Evolutionary conservation across 1,284 basidiomycete species (phyloP), one percentile per base, ranked within the genome.

Genomic region (Ustilago crameri): DNA sequence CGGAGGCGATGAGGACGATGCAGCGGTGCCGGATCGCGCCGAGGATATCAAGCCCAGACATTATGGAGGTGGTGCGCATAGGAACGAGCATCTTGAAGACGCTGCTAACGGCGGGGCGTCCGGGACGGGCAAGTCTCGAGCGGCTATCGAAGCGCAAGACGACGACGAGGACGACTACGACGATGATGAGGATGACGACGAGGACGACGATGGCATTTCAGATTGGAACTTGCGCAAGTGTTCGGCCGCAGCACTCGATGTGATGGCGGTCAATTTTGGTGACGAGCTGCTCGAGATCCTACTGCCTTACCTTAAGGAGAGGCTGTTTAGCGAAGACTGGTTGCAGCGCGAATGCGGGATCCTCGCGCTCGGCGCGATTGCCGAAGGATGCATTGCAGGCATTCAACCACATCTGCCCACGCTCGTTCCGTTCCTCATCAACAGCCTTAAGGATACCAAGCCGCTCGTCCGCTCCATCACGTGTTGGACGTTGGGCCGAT

Each of bases 201-300:
- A 95, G 75, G 93, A 94, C 9, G 95, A 98, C 70, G 95, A 98
- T 80, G 92, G 92, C 86, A 90, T 92, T n/a, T 95, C 93, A 9
- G 94, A 98, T 84, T 99, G 96, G 96, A 98, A 98, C 85, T 86
- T 98, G 69, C 88, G 96, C 73, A 99, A 99, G 85, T 99, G 96
- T 83, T 93, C 93, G 2, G 96, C 96, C 0, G 96, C 96, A 0
- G 96, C 96, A 2, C 87, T 99, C 60, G 96, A 99, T 84, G 95
- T 99, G 18, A 89, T 98, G 71, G 94, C 95, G 1, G 93, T 98
- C 26, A 89, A 92, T 51, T 98, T 97, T 79, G 90, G 90, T 46
- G 88, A 88, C 26, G 93, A 95, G 60, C 86, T 98, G 46, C 86
- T 98, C 75, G 91, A 92, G 74, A 91, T 96, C 41, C 86, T 98